Evolutionary conservation across 768 basidiomycete genomes (phyloP).

Genomic region (Termitomyces sp.): DNA sequence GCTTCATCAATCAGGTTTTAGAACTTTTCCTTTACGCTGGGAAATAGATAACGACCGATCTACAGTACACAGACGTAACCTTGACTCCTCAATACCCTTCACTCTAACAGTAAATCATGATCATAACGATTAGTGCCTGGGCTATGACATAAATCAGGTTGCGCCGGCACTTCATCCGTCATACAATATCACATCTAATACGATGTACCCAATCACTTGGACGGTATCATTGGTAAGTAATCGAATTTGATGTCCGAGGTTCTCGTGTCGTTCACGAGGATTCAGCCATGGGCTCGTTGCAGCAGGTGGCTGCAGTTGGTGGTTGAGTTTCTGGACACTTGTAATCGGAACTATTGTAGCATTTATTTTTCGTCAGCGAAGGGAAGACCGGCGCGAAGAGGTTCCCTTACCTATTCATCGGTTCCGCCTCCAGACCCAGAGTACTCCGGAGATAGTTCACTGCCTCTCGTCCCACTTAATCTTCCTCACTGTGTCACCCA

Average conservation of each 20-base stretch:
- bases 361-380: background rate
- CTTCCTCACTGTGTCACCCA: too few relatives aligned
- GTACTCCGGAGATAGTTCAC: background rate
- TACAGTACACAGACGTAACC: background rate
- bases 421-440: background rate
- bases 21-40: too few relatives aligned
- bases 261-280: background rate
- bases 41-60: background rate
- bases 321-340: background rate
- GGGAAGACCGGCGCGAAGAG: background rate
- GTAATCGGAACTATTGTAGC: background rate
- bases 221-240: background rate
- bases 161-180: constrained; percentile 1
- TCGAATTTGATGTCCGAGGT: background rate
- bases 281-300: background rate
- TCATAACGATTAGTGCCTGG: too few relatives aligned
- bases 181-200: background rate
- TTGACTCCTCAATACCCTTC: background rate
- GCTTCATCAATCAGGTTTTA: background rate
- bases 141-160: background rate
- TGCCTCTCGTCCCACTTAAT: background rate
- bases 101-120: background rate
- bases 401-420: background rate
- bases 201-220: background rate
- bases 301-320: background rate